Percentiles rank a stretch among this genome's conserved stretches.
Evolutionary conservation across 73 alveolate genomes (phyloP).

Genomic region (Paraurostyla sp.): DNA sequence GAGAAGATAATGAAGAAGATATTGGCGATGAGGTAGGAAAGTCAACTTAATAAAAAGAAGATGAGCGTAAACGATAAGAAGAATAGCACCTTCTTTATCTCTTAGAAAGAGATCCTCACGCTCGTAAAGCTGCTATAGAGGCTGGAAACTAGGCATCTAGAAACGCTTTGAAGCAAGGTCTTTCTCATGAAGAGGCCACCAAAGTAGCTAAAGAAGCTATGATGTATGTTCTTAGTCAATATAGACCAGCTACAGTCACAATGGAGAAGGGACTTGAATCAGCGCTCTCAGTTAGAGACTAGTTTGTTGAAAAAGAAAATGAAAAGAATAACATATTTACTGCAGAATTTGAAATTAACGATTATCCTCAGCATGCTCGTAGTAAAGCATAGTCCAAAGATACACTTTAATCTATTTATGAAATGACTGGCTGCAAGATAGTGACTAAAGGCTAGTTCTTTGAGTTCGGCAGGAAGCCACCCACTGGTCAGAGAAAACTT

Average conservation of each 20-base stretch:
- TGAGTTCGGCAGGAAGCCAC: constrained; percentile 90
- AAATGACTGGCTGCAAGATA: constrained; percentile 92
- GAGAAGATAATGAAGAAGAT: constrained; percentile 89
- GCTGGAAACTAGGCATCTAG: constrained; percentile 91
- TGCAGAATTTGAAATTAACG: constrained; percentile 96
- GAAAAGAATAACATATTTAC: constrained; percentile 87
- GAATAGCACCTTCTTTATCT: constrained; percentile 83
- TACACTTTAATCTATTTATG: constrained; percentile 87
- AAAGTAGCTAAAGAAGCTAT: constrained; percentile 93
- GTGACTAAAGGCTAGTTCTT: constrained; percentile 86
- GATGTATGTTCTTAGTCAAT: constrained; percentile 84
- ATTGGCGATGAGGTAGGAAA: constrained; percentile 83
- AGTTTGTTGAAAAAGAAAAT: constrained; percentile 91
- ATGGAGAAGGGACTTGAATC: constrained; percentile 92
- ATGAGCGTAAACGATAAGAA: constrained; percentile 82
- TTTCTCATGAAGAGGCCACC: constrained; percentile 84
- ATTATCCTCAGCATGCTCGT: constrained; percentile 96
- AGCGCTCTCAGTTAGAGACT: constrained; percentile 89
- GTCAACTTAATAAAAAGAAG: constrained; percentile 77
- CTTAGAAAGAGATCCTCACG: constrained; percentile 90
- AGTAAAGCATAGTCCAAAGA: constrained; percentile 89
- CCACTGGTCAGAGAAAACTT: constrained; percentile 91
- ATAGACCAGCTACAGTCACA: constrained; percentile 86
- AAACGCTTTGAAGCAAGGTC: constrained; percentile 87
- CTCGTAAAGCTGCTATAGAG: constrained; percentile 93